Base-by-base conservation (phyloP, 2,329 filamentous ascomycete species). In the Thelonectria olida region DNA sequence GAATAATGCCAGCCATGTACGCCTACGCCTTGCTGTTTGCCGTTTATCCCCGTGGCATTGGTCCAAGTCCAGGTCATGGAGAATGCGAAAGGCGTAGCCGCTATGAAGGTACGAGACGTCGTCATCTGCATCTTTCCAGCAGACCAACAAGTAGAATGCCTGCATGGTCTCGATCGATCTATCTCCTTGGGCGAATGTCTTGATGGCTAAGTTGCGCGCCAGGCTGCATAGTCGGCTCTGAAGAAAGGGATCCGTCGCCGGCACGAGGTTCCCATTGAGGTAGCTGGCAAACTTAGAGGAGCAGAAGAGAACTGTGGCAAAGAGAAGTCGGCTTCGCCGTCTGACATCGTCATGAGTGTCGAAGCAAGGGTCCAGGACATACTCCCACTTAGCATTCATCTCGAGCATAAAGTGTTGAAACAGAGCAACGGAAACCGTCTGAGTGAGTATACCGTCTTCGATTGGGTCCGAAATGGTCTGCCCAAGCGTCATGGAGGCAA, bases 121-220 rank as follows among this genome's bases (percentile, higher is more conserved):
- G 9, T 67, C 62, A 7, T 67, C 64, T 34, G 56, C 45, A 51
- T 67, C 64, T 34, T 67, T 67, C 56, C 62, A 65, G 28, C 62
- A 67, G 4, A 63, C 62, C 4, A 67, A 31, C 4, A 67, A 25
- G 28, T 65, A 67, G 8, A 67, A 51, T 3, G 64, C 64, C 17
- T 65, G 64, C 54, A 65, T 67, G 2, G 58, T 55, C 15, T 65
- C 64, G 7, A 67, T 58, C 3, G 62, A 65, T 20, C 64, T 56
- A 28, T 65, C 60, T 5, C 62, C 62, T 15, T 61, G 45, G 4
- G 64, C 59, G 17, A 65, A 54, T 2, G 54, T 27, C 20, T 42
- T 55, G 4, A 67, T 48, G 9, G 62, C 62, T 20, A 67, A 17
- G 31, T 59, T 58, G 12, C 62, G 56, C 2, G 62, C 62, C 7